Evolutionary conservation across 2,329 filamentous ascomycete species (phyloP).

Genomic region (Fusarium fujikuroi): DNA sequence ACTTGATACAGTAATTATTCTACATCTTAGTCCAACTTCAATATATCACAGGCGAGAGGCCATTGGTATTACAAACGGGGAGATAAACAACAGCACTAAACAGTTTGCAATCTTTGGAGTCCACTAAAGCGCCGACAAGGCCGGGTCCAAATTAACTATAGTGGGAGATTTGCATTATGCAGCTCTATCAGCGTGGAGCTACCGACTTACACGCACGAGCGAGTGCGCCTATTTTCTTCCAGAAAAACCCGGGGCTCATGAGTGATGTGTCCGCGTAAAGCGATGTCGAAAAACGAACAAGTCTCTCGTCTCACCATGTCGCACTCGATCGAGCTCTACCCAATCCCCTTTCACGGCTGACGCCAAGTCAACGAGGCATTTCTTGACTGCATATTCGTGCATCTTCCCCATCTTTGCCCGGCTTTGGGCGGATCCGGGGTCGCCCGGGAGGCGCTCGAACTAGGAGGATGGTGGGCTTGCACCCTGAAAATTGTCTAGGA

Average conservation of each 20-base stretch:
- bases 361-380: slow-evolving; percentile 44
- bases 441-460: slow-evolving; percentile 43
- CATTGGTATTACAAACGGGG: background rate
- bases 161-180: slow-evolving; percentile 37
- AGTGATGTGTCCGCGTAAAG: background rate
- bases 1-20: slow-evolving; percentile 12
- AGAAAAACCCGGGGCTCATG: slow-evolving; percentile 19
- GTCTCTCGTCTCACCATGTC: slow-evolving; percentile 10
- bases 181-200: slow-evolving; percentile 27
- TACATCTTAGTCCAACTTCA: slow-evolving; percentile 11
- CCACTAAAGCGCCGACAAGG: slow-evolving; percentile 38
- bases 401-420: slow-evolving; percentile 42
- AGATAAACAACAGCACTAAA: slow-evolving; percentile 6
- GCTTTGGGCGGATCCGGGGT: slow-evolving; percentile 45
- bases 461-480: slow-evolving; percentile 24
- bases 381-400: slow-evolving; percentile 40
- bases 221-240: slow-evolving; percentile 13
- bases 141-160: slow-evolving; percentile 24
- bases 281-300: slow-evolving; percentile 1
- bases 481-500: slow-evolving; percentile 15
- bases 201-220: slow-evolving; percentile 1
- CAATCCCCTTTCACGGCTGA: slow-evolving; percentile 26
- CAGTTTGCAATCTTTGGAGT: slow-evolving; percentile 23
- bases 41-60: slow-evolving; percentile 2
- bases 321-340: slow-evolving; percentile 7